These are phyloP conservation scores for sunflower (Helianthus annuus) DNA, from an alignment of 129 eudicot genomes.

Conservation along the genomic window DNA sequence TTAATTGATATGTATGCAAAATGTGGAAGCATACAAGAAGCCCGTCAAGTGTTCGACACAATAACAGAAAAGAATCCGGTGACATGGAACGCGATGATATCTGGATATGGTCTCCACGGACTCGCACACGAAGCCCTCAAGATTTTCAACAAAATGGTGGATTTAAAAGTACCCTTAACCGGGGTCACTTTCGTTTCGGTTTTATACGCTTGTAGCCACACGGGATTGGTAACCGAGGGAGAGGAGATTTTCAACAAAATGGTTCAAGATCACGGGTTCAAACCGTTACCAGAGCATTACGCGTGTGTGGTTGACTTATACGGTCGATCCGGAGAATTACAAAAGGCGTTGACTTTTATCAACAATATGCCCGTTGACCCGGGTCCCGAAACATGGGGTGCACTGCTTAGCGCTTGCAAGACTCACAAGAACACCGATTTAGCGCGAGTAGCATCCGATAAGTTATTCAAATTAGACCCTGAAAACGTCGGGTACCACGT, in stretches of 20 bases:
- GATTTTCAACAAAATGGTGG: conserved; percentile 59
- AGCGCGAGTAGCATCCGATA: conserved; percentile 79
- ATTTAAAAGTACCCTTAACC: conserved; percentile 46
- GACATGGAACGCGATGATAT: conserved; percentile 94
- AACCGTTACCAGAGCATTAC: conserved; percentile 80
- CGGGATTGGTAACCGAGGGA: conserved; percentile 81
- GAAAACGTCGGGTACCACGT: conserved; percentile 85
- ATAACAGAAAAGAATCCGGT: conserved; percentile 70
- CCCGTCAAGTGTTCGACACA: conserved; percentile 57
- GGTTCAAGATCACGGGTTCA: conserved; percentile 61
- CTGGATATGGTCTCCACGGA: conserved; percentile 97
- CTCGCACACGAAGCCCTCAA: conserved; percentile 68
- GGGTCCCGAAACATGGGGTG: conserved; percentile 84
- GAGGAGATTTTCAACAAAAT: conserved; percentile 62
- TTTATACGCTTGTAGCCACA: conserved; percentile 92
- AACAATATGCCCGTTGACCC: conserved; percentile 65
- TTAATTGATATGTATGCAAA: conserved; percentile 94
- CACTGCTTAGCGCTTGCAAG: conserved; percentile 89
- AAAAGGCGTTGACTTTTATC: conserved; percentile 72
- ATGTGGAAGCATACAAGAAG: conserved; percentile 85
- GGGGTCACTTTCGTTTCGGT: conserved; percentile 68
- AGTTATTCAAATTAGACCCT: conserved; percentile 76
- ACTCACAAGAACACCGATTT: conserved; percentile 66
- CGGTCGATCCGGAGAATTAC: conserved; percentile 81
- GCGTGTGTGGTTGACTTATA: conserved; percentile 96